These are phyloP conservation scores for Chalciporus sphaerocephalus DNA, from an alignment of 768 basidiomycete species.

Conservation along the genomic window DNA sequence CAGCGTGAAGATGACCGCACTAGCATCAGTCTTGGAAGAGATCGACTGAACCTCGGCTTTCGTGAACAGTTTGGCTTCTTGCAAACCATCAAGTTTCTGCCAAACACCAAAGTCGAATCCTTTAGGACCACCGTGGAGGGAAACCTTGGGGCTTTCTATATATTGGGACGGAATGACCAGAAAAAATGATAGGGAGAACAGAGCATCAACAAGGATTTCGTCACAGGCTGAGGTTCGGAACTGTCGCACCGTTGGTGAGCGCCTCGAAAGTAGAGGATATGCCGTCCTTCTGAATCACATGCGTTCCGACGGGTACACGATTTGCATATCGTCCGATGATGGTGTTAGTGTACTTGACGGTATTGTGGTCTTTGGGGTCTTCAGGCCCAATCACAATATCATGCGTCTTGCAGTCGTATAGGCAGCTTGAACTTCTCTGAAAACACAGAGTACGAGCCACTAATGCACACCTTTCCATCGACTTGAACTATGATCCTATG, in stretches of 20 bases:
- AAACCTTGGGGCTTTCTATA: constrained; percentile 50
- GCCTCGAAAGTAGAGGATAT: constrained; percentile 45
- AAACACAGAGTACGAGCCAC: background rate
- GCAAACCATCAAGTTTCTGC: constrained; percentile 39
- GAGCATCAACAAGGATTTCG: constrained; percentile 7
- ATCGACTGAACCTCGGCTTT: constrained; percentile 48
- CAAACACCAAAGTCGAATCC: constrained; percentile 61
- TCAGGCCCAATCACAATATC: constrained; percentile 76
- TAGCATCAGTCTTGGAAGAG: constrained; percentile 24
- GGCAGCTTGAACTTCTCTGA: background rate
- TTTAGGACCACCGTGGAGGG: constrained; percentile 65
- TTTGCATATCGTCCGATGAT: constrained; percentile 73
- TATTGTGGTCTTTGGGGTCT: constrained; percentile 50
- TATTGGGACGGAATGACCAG: background rate
- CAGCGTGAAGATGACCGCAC: constrained; percentile 51
- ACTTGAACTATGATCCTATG: constrained; percentile 63
- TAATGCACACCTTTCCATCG: constrained; percentile 52
- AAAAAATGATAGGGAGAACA: background rate
- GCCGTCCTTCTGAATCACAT: constrained; percentile 50
- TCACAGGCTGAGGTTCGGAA: background rate
- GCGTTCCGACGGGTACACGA: constrained; percentile 59
- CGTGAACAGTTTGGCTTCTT: constrained; percentile 51
- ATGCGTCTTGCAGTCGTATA: constrained; percentile 49
- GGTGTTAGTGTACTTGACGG: constrained; percentile 67
- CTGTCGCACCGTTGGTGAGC: constrained; percentile 32